A percentile compares a stretch with the other conserved stretches of the same genome.
These are phyloP conservation scores for Bryum argenteum DNA, from an alignment of 225 moss, liverwort and hornwort species.

Conservation along the genomic window DNA sequence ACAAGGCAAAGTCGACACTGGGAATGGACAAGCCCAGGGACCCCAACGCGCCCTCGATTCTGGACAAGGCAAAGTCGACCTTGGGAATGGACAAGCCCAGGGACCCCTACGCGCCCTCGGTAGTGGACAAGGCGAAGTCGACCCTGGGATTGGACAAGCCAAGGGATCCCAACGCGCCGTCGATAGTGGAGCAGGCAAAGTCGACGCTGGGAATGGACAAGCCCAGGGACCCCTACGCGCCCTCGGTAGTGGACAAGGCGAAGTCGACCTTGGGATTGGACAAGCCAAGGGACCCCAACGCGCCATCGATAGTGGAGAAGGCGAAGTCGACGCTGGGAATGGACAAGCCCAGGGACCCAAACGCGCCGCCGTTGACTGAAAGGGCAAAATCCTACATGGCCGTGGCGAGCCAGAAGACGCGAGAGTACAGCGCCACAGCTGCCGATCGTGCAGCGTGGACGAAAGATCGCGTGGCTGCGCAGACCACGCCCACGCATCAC, in stretches of 20 bases:
- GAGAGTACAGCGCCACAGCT: constrained; percentile 40
- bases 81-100: not conserved
- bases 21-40: too few species aligned
- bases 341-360: constrained; percentile 33
- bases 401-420: constrained; percentile 29
- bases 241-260: constrained; percentile 27
- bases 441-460: constrained; percentile 46
- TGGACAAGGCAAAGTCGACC: too few species aligned
- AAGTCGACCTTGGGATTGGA: not conserved
- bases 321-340: constrained; percentile 35
- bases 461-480: constrained; percentile 49
- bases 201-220: too few species aligned
- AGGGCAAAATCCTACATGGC: constrained; percentile 30
- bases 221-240: constrained; percentile 34
- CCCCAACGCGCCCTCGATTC: too few species aligned
- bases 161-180: constrained; percentile 35
- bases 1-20: too few species aligned
- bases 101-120: constrained; percentile 36
- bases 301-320: constrained; percentile 30
- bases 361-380: constrained; percentile 38
- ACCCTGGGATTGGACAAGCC: not conserved
- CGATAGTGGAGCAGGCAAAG: constrained; percentile 26
- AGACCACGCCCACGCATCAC: constrained; percentile 50
- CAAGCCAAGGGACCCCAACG: constrained; percentile 27
- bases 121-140: constrained; percentile 27